Evolutionary conservation across 192 early-diverging fungal species (phyloP).

Genomic region (Piromyces finnis): DNA sequence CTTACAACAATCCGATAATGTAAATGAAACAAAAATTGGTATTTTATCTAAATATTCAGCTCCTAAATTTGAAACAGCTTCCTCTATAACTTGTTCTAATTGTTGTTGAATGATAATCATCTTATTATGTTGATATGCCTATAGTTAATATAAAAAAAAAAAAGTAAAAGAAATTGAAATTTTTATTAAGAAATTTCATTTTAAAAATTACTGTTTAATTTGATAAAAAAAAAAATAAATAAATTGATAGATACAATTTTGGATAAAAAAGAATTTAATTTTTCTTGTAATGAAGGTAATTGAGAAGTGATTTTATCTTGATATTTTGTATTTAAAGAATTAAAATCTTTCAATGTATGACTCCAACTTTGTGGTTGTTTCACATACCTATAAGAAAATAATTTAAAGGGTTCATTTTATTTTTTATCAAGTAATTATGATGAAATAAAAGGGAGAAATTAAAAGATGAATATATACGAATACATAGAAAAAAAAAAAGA

Average conservation of each 20-base stretch:
- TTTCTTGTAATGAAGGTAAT: not conserved
- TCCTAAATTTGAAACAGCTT: not conserved
- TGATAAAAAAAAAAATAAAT: no score
- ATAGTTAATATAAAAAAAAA: not conserved
- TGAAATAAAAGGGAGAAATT: no score
- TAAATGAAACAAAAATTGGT: not conserved
- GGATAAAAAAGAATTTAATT: not conserved
- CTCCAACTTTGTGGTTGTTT: not conserved
- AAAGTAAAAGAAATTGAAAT: no score
- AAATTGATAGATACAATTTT: not conserved
- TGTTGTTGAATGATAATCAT: not conserved
- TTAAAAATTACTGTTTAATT: no score
- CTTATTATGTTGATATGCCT: not conserved
- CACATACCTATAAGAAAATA: not conserved
- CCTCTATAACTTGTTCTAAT: not conserved
- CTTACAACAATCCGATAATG: not conserved
- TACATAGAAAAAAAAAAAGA: no score
- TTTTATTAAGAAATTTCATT: no score
- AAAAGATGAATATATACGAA: no score
- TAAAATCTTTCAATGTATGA: not conserved
- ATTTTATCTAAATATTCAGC: not conserved
- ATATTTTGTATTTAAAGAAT: not conserved
- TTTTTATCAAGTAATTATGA: no score
- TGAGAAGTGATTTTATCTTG: not conserved
- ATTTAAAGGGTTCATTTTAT: no score